A percentile compares a stretch with the other conserved stretches of the same genome.
phyloP scores from a whole-genome alignment of 2,329 filamentous ascomycete species.

The Ceratocystis colombiana region DNA sequence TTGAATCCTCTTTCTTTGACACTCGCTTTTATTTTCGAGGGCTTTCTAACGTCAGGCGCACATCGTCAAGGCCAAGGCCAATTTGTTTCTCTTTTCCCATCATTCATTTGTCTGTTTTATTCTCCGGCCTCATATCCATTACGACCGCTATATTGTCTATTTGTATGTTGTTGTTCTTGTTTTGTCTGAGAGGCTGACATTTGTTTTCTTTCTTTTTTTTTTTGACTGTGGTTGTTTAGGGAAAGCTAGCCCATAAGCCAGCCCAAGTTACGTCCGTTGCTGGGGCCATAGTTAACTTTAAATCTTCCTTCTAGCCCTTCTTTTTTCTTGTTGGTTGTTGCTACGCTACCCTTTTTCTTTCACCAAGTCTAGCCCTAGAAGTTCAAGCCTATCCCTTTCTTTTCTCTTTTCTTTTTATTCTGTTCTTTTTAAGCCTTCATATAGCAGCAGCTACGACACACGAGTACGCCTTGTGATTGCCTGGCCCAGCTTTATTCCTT shows the following conservation, averaged over 20 bases:
- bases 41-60: not conserved
- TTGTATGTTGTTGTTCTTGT: not conserved
- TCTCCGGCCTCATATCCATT: not conserved
- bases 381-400: not conserved
- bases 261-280: not conserved
- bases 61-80: not conserved
- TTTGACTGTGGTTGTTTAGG: not conserved
- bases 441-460: not conserved
- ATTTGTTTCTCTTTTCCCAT: not conserved
- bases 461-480: not conserved
- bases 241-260: slow-evolving; percentile 1
- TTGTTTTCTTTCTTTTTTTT: not conserved
- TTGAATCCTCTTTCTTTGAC: not conserved
- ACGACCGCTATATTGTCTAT: not conserved
- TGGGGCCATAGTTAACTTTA: slow-evolving; percentile 12
- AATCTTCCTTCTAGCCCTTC: slow-evolving; percentile 5
- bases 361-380: not conserved
- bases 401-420: not conserved
- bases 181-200: not conserved
- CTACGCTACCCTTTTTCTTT: not conserved
- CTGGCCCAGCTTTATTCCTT: not conserved
- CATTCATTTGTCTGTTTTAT: not conserved
- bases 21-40: not conserved
- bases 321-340: not conserved
- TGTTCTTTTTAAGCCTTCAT: slow-evolving; percentile 2